Evolutionary conservation across 1,284 basidiomycete genomes (phyloP).

Genomic region (Neolentinus lepideus): DNA sequence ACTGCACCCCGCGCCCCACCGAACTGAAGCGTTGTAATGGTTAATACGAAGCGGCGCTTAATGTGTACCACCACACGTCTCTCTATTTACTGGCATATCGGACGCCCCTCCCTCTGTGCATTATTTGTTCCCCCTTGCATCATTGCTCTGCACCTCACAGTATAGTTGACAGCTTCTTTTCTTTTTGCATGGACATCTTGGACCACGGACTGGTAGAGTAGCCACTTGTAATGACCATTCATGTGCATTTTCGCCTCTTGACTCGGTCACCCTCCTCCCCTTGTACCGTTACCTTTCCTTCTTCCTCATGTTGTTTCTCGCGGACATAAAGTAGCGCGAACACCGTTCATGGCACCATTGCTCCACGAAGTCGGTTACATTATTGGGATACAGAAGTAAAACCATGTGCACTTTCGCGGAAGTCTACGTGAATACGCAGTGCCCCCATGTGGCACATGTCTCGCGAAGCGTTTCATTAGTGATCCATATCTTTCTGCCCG

Average conservation of each 20-base stretch:
- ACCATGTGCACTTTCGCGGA: too few relatives aligned
- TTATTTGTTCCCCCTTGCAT: not conserved
- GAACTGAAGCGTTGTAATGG: not conserved
- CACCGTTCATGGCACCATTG: not conserved
- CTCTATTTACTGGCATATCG: not conserved
- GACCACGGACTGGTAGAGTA: slow-evolving; percentile 1
- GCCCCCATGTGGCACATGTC: too few relatives aligned
- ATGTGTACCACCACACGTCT: not conserved
- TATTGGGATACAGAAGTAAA: not conserved
- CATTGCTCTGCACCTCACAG: not conserved
- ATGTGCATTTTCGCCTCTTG: not conserved
- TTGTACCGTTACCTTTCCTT: not conserved
- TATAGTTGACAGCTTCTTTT: not conserved
- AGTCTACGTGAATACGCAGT: too few relatives aligned
- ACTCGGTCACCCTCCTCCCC: not conserved
- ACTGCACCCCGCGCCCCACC: not conserved
- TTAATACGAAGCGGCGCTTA: not conserved
- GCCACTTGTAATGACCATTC: slow-evolving; percentile 1
- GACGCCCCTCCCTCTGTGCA: not conserved
- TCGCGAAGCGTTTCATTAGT: too few relatives aligned
- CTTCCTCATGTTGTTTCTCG: not conserved
- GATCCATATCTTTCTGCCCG: too few relatives aligned
- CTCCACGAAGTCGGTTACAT: not conserved
- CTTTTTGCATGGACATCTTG: not conserved
- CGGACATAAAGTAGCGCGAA: not conserved